Evolutionary conservation across 225 moss, liverwort and hornwort species (phyloP), one percentile per base, ranked within the genome.

Genomic region (Lunularia cruciata): DNA sequence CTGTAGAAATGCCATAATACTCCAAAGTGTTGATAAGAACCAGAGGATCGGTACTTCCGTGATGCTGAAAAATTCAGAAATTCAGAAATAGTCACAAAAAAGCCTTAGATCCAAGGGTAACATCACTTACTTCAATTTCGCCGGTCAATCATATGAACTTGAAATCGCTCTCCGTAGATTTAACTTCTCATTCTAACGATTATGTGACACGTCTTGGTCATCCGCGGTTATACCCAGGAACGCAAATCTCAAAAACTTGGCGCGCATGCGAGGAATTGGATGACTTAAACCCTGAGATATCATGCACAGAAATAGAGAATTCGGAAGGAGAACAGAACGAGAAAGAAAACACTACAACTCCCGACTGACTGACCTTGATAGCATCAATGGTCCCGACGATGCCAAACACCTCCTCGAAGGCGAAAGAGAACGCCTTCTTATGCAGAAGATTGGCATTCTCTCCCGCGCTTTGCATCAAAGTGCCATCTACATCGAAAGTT

Each of bases 401-500:
- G 42, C 88, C 92, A 37, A 86, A 95, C 9, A 95, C 88, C 63
- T 89, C 85, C n/a, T 85, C 81, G 61, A 95, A 86, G 0, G 95
- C 85, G 77, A 69, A 84, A 10, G 91, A 83, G 73, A 95, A 95
- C 14, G 95, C 86, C 57, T 85, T 86, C 73, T 92, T 95, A 76
- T 95, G 95, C 84, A 95, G 78, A 66, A 81, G 79, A 72, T 95
- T 95, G 73, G 92, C 86, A n/a, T 81, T 80, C 74, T 76, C 71
- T 15, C 89, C 92, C 11, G 69, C 74, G 79, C 86, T 88, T 47
- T 81, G 88, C 89, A 90, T 79, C 80, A 95, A 75, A 25, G 95
- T 95, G 30, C 95, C 95, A 74, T 95, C 95, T 70, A 95, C 95
- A 70, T 95, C 95, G 60, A 95, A 92, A 2, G 95, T 92, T 30